These are phyloP conservation scores for Xerophyta viscosa DNA, from an alignment of 106 monocot species.

Conservation along the genomic window DNA sequence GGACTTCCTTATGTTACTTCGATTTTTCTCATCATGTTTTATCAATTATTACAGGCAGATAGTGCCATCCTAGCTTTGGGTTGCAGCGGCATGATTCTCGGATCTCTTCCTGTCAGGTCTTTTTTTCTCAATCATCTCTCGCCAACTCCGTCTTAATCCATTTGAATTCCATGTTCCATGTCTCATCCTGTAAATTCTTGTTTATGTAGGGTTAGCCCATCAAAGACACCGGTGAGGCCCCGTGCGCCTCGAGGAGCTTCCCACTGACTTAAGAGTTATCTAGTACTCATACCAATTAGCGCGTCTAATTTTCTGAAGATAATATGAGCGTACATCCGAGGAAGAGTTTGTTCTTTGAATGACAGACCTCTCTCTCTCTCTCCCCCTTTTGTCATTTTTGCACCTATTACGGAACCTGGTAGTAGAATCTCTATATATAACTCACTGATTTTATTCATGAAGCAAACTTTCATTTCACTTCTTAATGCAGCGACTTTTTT, in stretches of 20 bases:
- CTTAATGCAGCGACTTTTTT: neutral
- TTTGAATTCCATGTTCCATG: neutral
- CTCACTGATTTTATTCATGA: neutral
- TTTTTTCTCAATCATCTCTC: too few species aligned
- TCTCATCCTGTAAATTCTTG: neutral
- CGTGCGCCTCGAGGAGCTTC: constrained; percentile 14
- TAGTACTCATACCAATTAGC: neutral
- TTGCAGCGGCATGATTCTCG: constrained; percentile 46
- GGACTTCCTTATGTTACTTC: too few species aligned
- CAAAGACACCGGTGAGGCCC: constrained; percentile 61
- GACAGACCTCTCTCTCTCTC: neutral
- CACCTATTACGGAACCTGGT: neutral
- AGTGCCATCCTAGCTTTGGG: constrained; percentile 48
- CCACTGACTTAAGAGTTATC: constrained; percentile 9
- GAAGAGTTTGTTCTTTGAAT: neutral
- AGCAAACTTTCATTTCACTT: neutral
- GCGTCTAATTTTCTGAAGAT: neutral
- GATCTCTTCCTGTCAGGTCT: constrained; percentile 57
- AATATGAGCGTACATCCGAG: neutral
- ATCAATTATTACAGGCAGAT: constrained; percentile 29
- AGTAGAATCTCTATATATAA: neutral
- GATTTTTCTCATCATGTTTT: too few species aligned
- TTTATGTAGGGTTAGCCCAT: constrained; percentile 59
- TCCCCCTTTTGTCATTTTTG: neutral
- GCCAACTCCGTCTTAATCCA: neutral